These are phyloP conservation scores for Daldinia concentrica DNA, from an alignment of 495 filamentous ascomycete species.

Conservation along the genomic window DNA sequence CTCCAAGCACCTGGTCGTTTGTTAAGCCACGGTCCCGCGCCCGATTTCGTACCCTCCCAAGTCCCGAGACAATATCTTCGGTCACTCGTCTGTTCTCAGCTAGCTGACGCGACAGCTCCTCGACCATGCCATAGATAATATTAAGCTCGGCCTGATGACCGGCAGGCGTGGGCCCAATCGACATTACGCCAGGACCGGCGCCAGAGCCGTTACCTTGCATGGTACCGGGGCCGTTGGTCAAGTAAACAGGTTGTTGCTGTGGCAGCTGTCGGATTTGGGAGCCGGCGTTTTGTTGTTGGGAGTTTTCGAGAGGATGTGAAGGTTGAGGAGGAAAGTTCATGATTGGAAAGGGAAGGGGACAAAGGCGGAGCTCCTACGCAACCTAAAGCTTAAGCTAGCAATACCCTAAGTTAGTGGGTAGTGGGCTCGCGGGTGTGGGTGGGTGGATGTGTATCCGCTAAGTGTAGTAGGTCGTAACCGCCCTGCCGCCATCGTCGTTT, in stretches of 20 bases:
- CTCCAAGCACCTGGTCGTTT: constrained; percentile 61
- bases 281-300: constrained; percentile 11
- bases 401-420: not conserved
- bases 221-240: constrained; percentile 63
- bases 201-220: constrained; percentile 63
- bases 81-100: constrained; percentile 81
- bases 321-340: constrained; percentile 24
- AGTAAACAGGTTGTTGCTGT: constrained; percentile 45
- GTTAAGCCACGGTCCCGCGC: constrained; percentile 56
- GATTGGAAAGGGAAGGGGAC: constrained; percentile 10
- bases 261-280: constrained; percentile 20
- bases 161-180: constrained; percentile 70
- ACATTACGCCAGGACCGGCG: constrained; percentile 54
- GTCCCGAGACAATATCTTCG: constrained; percentile 74
- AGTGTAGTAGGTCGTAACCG: not conserved
- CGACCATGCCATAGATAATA: constrained; percentile 82
- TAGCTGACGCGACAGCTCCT: constrained; percentile 79
- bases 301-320: constrained; percentile 16
- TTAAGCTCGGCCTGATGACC: constrained; percentile 90
- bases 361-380: constrained; percentile 1
- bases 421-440: not conserved
- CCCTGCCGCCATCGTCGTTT: not conserved
- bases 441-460: not conserved
- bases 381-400: constrained; percentile 2
- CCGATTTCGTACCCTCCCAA: constrained; percentile 61